phyloP scores from a whole-genome alignment of 495 filamentous ascomycete species.

The Trichocladium antarcticum region DNA sequence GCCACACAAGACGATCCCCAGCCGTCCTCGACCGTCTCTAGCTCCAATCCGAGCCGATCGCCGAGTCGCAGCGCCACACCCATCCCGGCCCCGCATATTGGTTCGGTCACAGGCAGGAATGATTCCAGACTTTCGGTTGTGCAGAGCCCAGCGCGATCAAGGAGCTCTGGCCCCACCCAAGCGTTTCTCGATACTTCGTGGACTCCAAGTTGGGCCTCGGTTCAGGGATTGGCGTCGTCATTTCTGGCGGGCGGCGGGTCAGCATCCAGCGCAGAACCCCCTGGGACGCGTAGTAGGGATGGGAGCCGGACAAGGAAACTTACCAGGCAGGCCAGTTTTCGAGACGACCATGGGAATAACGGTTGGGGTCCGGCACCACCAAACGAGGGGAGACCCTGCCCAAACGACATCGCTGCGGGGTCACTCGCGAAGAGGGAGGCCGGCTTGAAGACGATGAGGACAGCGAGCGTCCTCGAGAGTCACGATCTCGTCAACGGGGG shows the following conservation, averaged over 20 bases:
- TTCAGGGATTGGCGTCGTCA: conserved; percentile 36
- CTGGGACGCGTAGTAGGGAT: conserved; percentile 23
- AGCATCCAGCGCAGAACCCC: conserved; percentile 21
- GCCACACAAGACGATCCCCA: conserved; percentile 6
- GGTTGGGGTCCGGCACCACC: conserved; percentile 36
- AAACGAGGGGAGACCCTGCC: conserved; percentile 24
- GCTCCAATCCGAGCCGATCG: conserved; percentile 12
- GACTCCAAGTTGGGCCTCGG: conserved; percentile 37
- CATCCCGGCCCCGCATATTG: conserved; percentile 33
- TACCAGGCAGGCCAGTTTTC: conserved; percentile 18
- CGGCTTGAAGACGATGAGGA: conserved; percentile 37
- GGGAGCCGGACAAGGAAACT: conserved; percentile 15
- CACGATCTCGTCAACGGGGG: conserved; percentile 40
- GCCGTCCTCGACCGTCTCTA: conserved; percentile 17
- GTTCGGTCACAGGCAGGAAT: conserved; percentile 26
- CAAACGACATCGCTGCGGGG: conserved; percentile 39
- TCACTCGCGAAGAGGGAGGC: conserved; percentile 40
- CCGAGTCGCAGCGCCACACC: conserved; percentile 30
- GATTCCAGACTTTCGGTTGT: conserved; percentile 23
- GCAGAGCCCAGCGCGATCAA: conserved; percentile 20
- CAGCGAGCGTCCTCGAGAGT: conserved; percentile 41
- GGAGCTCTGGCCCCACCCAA: conserved; percentile 25
- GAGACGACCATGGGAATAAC: not conserved
- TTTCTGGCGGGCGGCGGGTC: conserved; percentile 26
- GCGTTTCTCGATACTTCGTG: conserved; percentile 35